These are phyloP conservation scores for Sporobolomyces phaffii DNA, from an alignment of 768 basidiomycete species.

Conservation along the genomic window DNA sequence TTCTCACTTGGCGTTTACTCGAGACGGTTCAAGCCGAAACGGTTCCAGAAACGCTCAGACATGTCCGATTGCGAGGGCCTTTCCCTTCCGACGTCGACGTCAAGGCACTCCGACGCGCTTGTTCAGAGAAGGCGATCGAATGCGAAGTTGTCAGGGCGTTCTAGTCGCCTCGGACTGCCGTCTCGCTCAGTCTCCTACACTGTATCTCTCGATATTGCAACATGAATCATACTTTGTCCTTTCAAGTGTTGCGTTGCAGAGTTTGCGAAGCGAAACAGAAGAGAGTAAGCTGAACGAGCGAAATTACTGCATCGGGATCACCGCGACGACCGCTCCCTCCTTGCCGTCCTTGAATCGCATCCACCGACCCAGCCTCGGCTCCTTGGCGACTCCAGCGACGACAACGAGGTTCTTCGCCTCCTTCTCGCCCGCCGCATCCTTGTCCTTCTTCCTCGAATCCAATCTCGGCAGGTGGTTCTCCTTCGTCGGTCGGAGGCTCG, in stretches of 20 bases:
- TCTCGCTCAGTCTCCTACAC: no score
- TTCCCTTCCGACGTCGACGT: slow-evolving; percentile 7
- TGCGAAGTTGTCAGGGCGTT: slow-evolving; percentile 8
- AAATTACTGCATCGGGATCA: slow-evolving; percentile 28
- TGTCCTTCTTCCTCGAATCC: slow-evolving; percentile 11
- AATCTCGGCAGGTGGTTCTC: slow-evolving; percentile 50
- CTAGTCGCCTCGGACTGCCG: background rate
- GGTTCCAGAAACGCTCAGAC: background rate
- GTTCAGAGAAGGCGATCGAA: background rate
- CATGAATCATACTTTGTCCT: no score
- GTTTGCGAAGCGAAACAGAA: background rate
- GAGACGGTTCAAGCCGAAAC: background rate
- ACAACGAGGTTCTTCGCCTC: slow-evolving; percentile 49
- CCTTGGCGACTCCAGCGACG: slow-evolving; percentile 76
- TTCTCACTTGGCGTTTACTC: background rate
- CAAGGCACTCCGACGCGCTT: background rate
- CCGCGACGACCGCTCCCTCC: slow-evolving; percentile 64
- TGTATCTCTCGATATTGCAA: background rate
- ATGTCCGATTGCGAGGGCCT: slow-evolving; percentile 1
- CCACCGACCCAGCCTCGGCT: slow-evolving; percentile 88
- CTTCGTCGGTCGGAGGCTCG: slow-evolving; percentile 18
- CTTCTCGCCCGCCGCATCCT: slow-evolving; percentile 10
- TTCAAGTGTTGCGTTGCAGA: background rate
- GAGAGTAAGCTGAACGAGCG: background rate
- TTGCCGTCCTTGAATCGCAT: slow-evolving; percentile 60